Base-by-base conservation (phyloP, 2,329 filamentous ascomycete genomes). In the Penicillium corylophilum region DNA sequence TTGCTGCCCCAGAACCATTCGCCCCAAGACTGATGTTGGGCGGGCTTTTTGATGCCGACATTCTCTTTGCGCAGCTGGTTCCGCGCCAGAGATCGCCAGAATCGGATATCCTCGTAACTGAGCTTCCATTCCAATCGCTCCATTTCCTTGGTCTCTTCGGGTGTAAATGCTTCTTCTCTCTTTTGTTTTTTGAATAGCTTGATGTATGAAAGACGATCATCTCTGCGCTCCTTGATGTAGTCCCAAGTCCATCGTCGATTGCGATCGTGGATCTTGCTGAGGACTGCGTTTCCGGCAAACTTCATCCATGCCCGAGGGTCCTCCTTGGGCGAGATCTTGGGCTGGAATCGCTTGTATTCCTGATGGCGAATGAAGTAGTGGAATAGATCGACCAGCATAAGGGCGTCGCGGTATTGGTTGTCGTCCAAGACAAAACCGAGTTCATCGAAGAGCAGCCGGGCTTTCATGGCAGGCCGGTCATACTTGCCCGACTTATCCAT, bases 361-460 rank as follows among this genome's bases (percentile, higher is more conserved):
- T 97, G 94, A 61, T 99, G 94, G 28, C 93, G 87, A 62, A 96
- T 89, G 71, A 97, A 99, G 74, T 96, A 97, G 71, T 99, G 94
- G 77, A 99, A 99, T 2, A 97, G 79, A 68, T 99, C 94, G 2
- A 97, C 89, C 78, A 99, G 89, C 94, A 99, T 99, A 52, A 99
- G 76, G 5, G 88, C 90, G 74, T 99, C 94, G 26, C 95, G 88
- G 68, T 99, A 99, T 70, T 99, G 94, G 60, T 96, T 85, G 60
- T 99, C 93, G 62, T 99, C 95, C 28, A 99, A 81, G n/a, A 97
- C 89, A 57, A 99, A 87, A 45, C 95, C 94, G 52, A 99, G 92
- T 67, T 99, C 95, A 66, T 99, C 93, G 63, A 99, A 99, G 1
- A 97, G 76, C 16, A 99, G 75, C 35, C 88, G 89, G 24, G 92